These are phyloP conservation scores for Septoria linicola DNA, from an alignment of 2,329 filamentous ascomycete species.

Conservation along the genomic window DNA sequence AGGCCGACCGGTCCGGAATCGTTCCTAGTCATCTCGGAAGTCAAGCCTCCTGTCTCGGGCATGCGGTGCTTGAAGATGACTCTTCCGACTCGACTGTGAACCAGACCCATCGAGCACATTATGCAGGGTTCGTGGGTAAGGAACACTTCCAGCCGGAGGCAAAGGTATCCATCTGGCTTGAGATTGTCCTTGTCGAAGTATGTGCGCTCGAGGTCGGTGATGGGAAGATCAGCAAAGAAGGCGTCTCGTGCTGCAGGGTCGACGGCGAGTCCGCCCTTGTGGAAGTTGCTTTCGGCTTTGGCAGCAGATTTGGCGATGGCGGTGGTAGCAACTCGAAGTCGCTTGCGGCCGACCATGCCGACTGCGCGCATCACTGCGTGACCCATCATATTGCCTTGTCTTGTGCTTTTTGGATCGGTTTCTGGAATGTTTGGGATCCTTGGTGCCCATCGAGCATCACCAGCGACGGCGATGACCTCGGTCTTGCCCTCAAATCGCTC, in stretches of 20 bases:
- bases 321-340: slow-evolving; percentile 40
- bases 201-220: slow-evolving; percentile 64
- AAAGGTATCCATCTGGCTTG: slow-evolving; percentile 80
- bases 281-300: slow-evolving; percentile 36
- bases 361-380: slow-evolving; percentile 77
- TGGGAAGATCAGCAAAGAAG: slow-evolving; percentile 66
- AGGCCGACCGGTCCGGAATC: slow-evolving; percentile 40
- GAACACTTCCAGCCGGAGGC: slow-evolving; percentile 90
- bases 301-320: slow-evolving; percentile 32
- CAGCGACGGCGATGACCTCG: slow-evolving; percentile 69
- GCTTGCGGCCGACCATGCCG: slow-evolving; percentile 71
- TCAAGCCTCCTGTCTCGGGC: slow-evolving; percentile 77
- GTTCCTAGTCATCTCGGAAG: slow-evolving; percentile 59
- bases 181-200: slow-evolving; percentile 66
- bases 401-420: slow-evolving; percentile 32
- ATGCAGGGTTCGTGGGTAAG: slow-evolving; percentile 93
- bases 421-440: slow-evolving; percentile 27
- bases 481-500: slow-evolving; percentile 54
- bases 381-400: slow-evolving; percentile 68
- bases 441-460: slow-evolving; percentile 69
- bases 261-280: slow-evolving; percentile 36
- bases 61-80: slow-evolving; percentile 80
- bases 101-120: slow-evolving; percentile 94
- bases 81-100: slow-evolving; percentile 87
- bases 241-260: slow-evolving; percentile 44